Evolutionary conservation across 2,329 filamentous ascomycete species (phyloP), one percentile per base, ranked within the genome.

Genomic region (Xylariaceae sp.): DNA sequence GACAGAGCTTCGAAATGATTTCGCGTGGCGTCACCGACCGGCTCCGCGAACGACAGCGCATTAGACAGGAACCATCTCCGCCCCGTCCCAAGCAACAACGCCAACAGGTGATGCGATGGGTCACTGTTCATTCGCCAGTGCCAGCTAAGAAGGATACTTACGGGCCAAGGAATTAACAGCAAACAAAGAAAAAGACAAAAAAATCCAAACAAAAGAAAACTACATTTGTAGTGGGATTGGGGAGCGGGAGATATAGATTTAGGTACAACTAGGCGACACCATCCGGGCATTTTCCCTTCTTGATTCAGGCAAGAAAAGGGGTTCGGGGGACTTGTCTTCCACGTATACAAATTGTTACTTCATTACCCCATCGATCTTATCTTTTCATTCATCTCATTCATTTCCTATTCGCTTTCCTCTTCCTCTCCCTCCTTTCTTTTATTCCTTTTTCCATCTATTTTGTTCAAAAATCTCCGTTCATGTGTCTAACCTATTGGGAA

Each of bases 1-100:
- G 78, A 61, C 73, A 76, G 45, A 80, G 74, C 45, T 86, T 86
- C 65, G 79, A 84, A 62, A 69, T 70, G 53, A 76, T 78, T 10
- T 84, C 78, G 3, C 73, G 71, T 35, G 75, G 78, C 51, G 74
- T 79, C 4, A 64, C 79, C 23, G 74, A 78, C 2, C 72, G 75
- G 2, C 71, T 85, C 11, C 72, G 63, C 72, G 73, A 70, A 13
- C 64, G 71, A 52, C 76, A 74, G 60, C 73, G 74, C 48, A 73
- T 75, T 10, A 68, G 69, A 35, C 74, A 74, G 37, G 72, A 72
- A 34, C 68, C 73, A 17, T 68, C 69, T 3, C 71, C 70, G 34
- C 70, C 69, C 10, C 69, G 63, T 59, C 65, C 62, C 54, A 67
- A 69, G 23, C 64, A 68, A 48, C 62, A 67, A 30, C 23, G 23